Evolutionary conservation across 2,329 filamentous ascomycete genomes (phyloP).

Genomic region (Fusarium decemcellulare): DNA sequence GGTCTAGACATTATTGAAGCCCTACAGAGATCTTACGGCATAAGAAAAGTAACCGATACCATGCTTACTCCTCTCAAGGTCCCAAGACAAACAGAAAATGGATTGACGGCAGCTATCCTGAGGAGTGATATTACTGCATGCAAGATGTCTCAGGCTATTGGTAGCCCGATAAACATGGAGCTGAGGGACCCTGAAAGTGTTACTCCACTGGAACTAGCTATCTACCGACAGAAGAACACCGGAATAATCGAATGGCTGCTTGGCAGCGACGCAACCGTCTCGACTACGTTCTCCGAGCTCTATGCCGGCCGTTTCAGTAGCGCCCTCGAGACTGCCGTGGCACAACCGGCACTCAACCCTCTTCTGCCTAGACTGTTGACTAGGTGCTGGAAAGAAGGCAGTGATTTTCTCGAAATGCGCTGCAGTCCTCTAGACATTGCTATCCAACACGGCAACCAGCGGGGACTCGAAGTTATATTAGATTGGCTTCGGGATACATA

Average conservation of each 20-base stretch:
- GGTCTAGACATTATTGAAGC: background rate
- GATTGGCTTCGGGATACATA: background rate
- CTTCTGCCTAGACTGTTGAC: background rate
- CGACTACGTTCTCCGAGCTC: background rate
- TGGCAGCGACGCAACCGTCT: background rate
- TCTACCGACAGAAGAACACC: background rate
- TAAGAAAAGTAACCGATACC: no score
- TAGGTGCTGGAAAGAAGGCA: background rate
- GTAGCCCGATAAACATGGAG: conserved; percentile 3
- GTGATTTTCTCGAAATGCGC: background rate
- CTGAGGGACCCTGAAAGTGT: background rate
- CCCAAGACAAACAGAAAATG: background rate
- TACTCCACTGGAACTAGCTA: conserved; percentile 1
- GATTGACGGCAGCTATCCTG: background rate
- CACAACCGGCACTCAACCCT: background rate
- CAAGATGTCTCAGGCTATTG: background rate
- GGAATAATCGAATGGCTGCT: background rate
- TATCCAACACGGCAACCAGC: background rate
- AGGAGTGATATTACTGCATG: background rate
- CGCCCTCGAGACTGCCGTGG: background rate
- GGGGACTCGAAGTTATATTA: background rate
- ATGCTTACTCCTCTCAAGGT: rapidly evolving
- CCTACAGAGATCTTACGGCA: background rate
- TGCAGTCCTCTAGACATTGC: background rate
- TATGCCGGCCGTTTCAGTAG: background rate